Base-by-base conservation (phyloP, 805 yeast species). In the Torulaspora microellipsoides region DNA sequence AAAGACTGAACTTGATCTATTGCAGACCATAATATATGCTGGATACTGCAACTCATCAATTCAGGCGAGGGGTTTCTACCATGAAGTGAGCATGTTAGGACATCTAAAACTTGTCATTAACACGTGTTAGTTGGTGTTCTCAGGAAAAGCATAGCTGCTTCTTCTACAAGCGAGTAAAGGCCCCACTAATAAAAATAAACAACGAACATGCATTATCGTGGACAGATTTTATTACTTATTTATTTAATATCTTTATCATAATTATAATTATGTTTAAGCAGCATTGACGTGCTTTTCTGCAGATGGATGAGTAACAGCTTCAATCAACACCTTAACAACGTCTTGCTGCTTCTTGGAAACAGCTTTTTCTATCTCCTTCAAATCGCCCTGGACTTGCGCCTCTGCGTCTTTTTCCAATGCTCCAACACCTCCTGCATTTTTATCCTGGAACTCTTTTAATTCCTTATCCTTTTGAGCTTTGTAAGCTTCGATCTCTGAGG, bases 231-330 rank as follows among this genome's bases (percentile, higher is more conserved):
- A 20, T 20, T 20, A 20, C 25, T 20, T 20, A 20, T 20, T 20
- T 20, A 20, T 20, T 20, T 20, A 34, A 29, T 25, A 29, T 32
- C 14, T 36, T 34, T 34, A 40, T 40, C 43, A 32, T 39, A 27
- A 32, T 39, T 23, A 28, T 32, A 31, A 28, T 28, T 23, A 25
- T 23, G 23, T 32, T 20, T 23, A 48, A 27, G 39, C 46, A 25
- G 93, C 93, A 64, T 89, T 89, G 64, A 81, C 70, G 66, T 90
- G 96, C 58, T 88, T 72, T 62, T 83, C 86, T 33, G 95, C 93
- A 40, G 76, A 78, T 53, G 97, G 95, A 45, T 76, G 70, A 43
- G 79, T 77, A 48, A 89, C 85, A 32, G 96, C 86, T 42, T 82
- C 86, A 40, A 89, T 78, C 59, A 91, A 76, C 62, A 85, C 71